phyloP scores from a whole-genome alignment of 2,329 filamentous ascomycete genomes.

The Botrytis elliptica region DNA sequence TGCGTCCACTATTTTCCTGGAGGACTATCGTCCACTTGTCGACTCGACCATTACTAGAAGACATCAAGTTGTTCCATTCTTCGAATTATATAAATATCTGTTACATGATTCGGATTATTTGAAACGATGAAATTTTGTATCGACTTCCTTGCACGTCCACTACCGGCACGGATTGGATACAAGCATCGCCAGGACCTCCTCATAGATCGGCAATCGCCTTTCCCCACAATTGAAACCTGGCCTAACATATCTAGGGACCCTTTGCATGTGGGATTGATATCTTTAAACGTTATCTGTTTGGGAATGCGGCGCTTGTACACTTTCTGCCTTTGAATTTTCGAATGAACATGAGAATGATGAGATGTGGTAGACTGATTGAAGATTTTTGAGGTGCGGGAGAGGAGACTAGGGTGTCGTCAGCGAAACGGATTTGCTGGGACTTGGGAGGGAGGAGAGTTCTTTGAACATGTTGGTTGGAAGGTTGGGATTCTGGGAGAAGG shows the following conservation, averaged over 20 bases:
- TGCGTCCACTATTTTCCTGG: not conserved
- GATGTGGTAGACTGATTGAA: not conserved
- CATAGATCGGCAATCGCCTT: not conserved
- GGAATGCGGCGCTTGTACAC: not conserved
- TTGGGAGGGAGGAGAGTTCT: not conserved
- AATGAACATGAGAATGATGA: not conserved
- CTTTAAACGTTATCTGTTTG: not conserved
- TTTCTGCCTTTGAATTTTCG: not conserved
- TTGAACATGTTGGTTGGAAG: not conserved
- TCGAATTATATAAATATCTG: not conserved
- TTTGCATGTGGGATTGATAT: not conserved
- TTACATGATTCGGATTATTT: conserved; percentile 9
- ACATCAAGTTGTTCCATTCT: not conserved
- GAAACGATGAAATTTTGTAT: not conserved
- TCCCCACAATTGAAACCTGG: not conserved
- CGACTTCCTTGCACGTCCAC: not conserved
- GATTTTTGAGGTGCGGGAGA: not conserved
- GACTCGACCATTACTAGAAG: not conserved
- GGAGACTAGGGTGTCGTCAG: not conserved
- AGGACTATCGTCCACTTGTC: not conserved
- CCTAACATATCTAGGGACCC: not conserved
- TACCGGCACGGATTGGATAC: not conserved
- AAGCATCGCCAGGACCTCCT: not conserved
- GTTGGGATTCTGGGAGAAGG: not conserved
- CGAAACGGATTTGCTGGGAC: conserved; percentile 10